phyloP scores from a whole-genome alignment of 192 early-diverging fungal genomes.

The Thoreauomyces humboldtii region DNA sequence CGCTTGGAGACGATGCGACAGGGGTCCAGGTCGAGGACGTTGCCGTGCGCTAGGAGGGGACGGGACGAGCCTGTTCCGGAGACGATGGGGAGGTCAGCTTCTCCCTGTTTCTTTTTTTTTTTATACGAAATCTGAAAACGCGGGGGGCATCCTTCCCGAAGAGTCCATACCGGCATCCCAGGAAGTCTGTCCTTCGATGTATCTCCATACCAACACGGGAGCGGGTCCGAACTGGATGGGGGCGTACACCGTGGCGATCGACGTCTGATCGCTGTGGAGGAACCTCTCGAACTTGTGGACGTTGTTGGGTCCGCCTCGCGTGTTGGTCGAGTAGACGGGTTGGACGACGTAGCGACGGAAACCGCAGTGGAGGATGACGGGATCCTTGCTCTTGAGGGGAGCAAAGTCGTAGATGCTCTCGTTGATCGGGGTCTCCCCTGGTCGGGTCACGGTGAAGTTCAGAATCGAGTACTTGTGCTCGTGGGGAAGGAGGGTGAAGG shows the following conservation, averaged over 20 bases:
- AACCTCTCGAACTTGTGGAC: slow-evolving; percentile 97
- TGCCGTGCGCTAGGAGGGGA: slow-evolving; percentile 80
- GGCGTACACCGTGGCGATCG: slow-evolving; percentile 85
- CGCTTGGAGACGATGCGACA: slow-evolving; percentile 90
- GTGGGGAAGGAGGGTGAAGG: slow-evolving; percentile 78
- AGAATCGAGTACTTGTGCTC: slow-evolving; percentile 93
- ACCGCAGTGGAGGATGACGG: slow-evolving; percentile 80
- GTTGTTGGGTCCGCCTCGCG: slow-evolving; percentile 79
- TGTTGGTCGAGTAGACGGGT: slow-evolving; percentile 89
- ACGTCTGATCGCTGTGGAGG: slow-evolving; percentile 67
- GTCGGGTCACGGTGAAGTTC: slow-evolving; percentile 75
- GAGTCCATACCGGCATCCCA: slow-evolving; percentile 25
- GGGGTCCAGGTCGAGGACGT: slow-evolving; percentile 70
- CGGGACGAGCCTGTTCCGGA: too few relatives aligned
- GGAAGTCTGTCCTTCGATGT: background rate
- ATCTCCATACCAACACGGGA: slow-evolving; percentile 81
- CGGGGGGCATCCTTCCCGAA: too few relatives aligned
- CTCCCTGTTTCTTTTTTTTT: too few relatives aligned
- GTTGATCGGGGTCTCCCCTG: too few relatives aligned
- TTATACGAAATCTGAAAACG: too few relatives aligned
- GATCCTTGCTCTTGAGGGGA: slow-evolving; percentile 89
- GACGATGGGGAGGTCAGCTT: too few relatives aligned
- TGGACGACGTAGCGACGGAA: slow-evolving; percentile 82
- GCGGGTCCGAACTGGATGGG: slow-evolving; percentile 87
- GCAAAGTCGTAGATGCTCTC: slow-evolving; percentile 10